These are phyloP conservation scores for Chalciporus pseudorubinellus DNA, from an alignment of 768 basidiomycete species.

Conservation along the genomic window DNA sequence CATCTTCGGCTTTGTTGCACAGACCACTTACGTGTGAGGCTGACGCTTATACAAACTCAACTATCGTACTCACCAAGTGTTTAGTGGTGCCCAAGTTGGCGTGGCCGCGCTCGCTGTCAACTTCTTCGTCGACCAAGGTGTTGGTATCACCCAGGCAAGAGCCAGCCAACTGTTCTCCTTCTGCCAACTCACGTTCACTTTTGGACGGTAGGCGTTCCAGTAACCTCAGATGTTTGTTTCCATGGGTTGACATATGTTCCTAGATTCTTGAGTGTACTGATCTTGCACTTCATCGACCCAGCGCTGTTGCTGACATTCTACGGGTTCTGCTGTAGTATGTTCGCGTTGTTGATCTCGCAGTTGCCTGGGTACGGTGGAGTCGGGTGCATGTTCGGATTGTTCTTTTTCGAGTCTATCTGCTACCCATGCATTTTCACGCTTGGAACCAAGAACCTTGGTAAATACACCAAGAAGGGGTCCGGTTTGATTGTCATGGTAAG, in stretches of 20 bases:
- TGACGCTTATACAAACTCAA: neutral
- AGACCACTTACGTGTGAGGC: slow-evolving; percentile 62
- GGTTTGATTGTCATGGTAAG: slow-evolving; percentile 61
- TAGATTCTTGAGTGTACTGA: slow-evolving; percentile 58
- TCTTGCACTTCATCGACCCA: slow-evolving; percentile 64
- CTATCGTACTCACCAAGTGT: neutral
- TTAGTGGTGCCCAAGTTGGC: slow-evolving; percentile 60
- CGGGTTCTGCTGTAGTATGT: slow-evolving; percentile 48
- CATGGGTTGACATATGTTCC: slow-evolving; percentile 8
- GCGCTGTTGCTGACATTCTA: slow-evolving; percentile 59
- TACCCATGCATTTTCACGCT: slow-evolving; percentile 69
- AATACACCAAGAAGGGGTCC: slow-evolving; percentile 59
- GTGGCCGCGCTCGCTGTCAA: slow-evolving; percentile 70
- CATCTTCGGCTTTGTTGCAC: slow-evolving; percentile 70
- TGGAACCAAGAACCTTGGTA: slow-evolving; percentile 61
- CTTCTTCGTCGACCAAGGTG: slow-evolving; percentile 61
- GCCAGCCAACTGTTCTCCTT: slow-evolving; percentile 70
- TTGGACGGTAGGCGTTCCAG: slow-evolving; percentile 45
- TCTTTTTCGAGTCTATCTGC: slow-evolving; percentile 78
- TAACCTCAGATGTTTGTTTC: neutral
- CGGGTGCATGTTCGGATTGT: slow-evolving; percentile 59
- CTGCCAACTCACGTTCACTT: slow-evolving; percentile 67
- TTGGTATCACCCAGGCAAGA: slow-evolving; percentile 48
- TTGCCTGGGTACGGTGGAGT: slow-evolving; percentile 54
- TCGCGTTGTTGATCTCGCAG: slow-evolving; percentile 50